Evolutionary conservation across 1,139 yeast species (phyloP), one percentile per base, ranked within the genome.

Genomic region (Kurtzmaniella quercitrusa): DNA sequence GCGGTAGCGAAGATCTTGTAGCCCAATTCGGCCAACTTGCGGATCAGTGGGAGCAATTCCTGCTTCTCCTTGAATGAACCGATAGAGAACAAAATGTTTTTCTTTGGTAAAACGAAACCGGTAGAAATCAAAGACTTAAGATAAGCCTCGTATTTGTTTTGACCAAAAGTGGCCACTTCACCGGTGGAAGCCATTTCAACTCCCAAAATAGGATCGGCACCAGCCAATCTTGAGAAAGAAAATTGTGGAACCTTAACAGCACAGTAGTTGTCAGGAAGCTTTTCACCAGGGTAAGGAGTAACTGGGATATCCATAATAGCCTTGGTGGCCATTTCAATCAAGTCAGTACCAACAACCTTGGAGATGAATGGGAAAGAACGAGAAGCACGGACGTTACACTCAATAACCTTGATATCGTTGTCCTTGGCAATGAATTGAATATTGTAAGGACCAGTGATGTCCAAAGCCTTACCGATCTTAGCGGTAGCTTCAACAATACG

Each of bases 131-230:
- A 78, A 33, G 98, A 86, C 71, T 94, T 93, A 69, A 94, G 71
- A 71, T 94, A 94, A 26, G 98, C 98, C 71, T 94, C 98, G 60
- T 89, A 89, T 68, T 93, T 91, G 76, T 93, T 84, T 61, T 77
- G 88, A 59, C 98, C 99, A 63, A 94, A 91, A 51, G 95, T 82
- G 42, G 99, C 99, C 59, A 93, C 98, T 70, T 93, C 98, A 78
- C 98, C 98, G 49, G 98, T 93, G 21, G 98, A 91, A 33, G 98
- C 98, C 98, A 93, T 93, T 70, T 93, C 98, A 54, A 93, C 98
- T 69, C 98, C 98, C 54, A 93, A 76, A 48, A 93, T 89, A 43
- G 98, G 98, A 66, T 93, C 98, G 47, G 98, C 98, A 57, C 98
- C 98, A 41, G 98, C 89, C 57, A 93, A 80, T 67, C 98, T 84